Evolutionary conservation across 192 early-diverging fungal species (phyloP).

Genomic region (Physocladia obscura): DNA sequence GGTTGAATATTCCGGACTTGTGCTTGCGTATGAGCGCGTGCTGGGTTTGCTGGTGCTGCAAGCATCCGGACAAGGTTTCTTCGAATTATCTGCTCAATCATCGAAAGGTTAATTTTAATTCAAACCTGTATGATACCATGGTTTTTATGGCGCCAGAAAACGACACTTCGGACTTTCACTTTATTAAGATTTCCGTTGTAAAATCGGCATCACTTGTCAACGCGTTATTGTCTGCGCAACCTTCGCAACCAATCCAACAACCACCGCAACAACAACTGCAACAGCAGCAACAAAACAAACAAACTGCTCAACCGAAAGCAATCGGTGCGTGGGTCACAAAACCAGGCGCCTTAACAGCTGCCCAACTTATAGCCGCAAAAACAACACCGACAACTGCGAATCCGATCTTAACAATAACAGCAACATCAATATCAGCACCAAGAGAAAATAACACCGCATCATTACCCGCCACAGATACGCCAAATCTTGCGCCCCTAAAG

Average conservation of each 20-base stretch:
- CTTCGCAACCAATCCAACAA: not conserved
- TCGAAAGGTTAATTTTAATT: not conserved
- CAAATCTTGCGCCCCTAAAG: not conserved
- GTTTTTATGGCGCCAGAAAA: not conserved
- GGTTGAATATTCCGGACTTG: constrained; percentile 29
- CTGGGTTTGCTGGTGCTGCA: constrained; percentile 41
- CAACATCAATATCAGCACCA: no score
- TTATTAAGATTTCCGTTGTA: no score
- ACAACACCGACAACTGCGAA: not conserved
- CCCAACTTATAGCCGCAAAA: not conserved
- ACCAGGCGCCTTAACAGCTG: not conserved
- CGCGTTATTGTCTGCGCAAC: no score
- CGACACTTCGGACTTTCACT: not conserved
- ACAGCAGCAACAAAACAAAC: no score
- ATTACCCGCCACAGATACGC: no score
- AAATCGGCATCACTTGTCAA: no score
- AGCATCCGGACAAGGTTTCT: no score
- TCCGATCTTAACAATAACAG: no score
- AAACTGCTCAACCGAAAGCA: not conserved
- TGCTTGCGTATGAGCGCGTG: constrained; percentile 38
- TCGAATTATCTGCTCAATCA: not conserved
- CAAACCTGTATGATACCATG: not conserved
- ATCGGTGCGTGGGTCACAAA: not conserved
- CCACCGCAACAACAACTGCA: no score
- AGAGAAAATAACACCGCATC: no score